Conservation (phyloP, 352 stramenopile genomes). For the Phytophthora vignae region DNA sequence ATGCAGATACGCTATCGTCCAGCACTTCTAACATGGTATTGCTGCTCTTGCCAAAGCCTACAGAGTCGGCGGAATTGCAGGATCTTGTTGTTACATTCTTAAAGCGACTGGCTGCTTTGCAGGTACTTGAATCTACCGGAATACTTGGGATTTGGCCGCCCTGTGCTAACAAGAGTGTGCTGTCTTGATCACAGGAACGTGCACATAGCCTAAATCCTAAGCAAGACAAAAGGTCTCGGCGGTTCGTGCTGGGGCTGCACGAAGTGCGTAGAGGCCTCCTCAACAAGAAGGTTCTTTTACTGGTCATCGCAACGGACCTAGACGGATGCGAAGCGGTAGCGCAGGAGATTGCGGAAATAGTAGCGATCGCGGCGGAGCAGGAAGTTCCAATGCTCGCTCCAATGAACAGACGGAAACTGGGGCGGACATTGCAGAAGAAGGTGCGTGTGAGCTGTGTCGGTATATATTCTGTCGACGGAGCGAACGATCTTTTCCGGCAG, state of each 20-base stretch:
- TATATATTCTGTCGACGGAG: slow-evolving; percentile 96
- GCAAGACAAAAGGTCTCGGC: slow-evolving; percentile 71
- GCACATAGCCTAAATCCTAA: slow-evolving; percentile 65
- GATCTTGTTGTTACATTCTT: slow-evolving; percentile 30
- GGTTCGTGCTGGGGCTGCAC: slow-evolving; percentile 92
- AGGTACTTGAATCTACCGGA: slow-evolving; percentile 19
- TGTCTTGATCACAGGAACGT: slow-evolving; percentile 60
- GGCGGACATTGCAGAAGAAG: slow-evolving; percentile 92
- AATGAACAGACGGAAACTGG: slow-evolving; percentile 89
- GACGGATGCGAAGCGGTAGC: slow-evolving; percentile 83
- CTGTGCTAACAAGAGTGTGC: not conserved
- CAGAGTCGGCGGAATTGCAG: slow-evolving; percentile 16
- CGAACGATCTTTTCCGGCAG: slow-evolving; percentile 85
- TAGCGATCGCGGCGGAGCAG: slow-evolving; percentile 65
- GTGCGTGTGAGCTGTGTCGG: slow-evolving; percentile 95
- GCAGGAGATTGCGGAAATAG: slow-evolving; percentile 81
- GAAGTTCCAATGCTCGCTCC: slow-evolving; percentile 54
- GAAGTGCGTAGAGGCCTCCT: slow-evolving; percentile 91
- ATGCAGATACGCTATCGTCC: not conserved
- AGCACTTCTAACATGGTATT: not conserved
- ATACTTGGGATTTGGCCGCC: not conserved
- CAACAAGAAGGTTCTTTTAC: slow-evolving; percentile 82
- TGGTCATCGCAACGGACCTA: slow-evolving; percentile 93
- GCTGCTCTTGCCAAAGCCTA: not conserved
- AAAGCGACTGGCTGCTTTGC: slow-evolving; percentile 39